Evolutionary conservation across 768 basidiomycete genomes (phyloP).

Genomic region (Rhodotorula babjevae): DNA sequence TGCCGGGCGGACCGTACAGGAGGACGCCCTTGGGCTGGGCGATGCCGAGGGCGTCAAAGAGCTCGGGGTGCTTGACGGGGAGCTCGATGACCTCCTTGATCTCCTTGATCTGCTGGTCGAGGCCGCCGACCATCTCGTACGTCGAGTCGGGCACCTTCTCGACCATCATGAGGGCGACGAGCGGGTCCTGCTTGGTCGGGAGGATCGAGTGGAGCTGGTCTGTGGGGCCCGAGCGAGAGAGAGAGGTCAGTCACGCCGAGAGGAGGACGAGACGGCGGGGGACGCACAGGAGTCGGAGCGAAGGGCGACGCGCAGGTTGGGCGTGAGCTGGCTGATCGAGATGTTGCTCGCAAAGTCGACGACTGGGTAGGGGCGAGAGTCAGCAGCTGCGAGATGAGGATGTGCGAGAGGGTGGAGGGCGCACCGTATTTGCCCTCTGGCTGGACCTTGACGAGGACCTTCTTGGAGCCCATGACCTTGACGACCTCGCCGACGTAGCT

Average conservation of each 20-base stretch:
- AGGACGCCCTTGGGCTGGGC: conserved; percentile 95
- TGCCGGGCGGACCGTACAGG: conserved; percentile 91
- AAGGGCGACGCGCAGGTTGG: conserved; percentile 85
- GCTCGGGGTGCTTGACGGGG: conserved; percentile 93
- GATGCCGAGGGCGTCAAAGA: conserved; percentile 92
- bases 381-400: background rate
- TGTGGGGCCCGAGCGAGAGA: background rate
- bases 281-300: conserved; percentile 68
- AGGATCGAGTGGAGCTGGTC: conserved; percentile 96
- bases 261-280: background rate
- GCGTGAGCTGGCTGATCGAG: conserved; percentile 69
- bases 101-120: conserved; percentile 97
- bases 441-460: conserved; percentile 95
- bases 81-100: conserved; percentile 99
- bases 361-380: conserved; percentile 53
- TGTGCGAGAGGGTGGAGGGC: background rate
- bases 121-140: conserved; percentile 98
- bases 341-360: conserved; percentile 90
- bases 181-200: conserved; percentile 95
- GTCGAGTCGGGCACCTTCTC: conserved; percentile 99
- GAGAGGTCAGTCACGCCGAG: background rate
- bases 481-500: conserved; percentile 97
- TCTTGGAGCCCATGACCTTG: conserved; percentile 99
- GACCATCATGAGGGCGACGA: conserved; percentile 99
- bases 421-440: conserved; percentile 98